Conservation (phyloP, 2,329 filamentous ascomycete species). For the Aureobasidium namibiae region DNA sequence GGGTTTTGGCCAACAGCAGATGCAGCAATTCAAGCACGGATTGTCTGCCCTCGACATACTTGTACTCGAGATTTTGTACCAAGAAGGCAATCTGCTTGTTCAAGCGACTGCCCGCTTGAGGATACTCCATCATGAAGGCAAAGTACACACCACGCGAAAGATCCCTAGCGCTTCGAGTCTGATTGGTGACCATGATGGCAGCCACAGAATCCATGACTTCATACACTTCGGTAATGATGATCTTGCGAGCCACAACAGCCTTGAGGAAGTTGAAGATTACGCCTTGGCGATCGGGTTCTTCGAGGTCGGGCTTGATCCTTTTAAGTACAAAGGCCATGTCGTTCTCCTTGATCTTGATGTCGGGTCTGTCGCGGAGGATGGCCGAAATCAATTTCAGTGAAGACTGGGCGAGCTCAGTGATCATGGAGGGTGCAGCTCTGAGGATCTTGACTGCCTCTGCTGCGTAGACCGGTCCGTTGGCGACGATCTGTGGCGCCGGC, state of each 20-base stretch:
- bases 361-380: constrained; percentile 71
- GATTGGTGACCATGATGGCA: constrained; percentile 91
- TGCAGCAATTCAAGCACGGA: constrained; percentile 91
- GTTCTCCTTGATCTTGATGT: constrained; percentile 67
- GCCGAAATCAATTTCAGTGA: constrained; percentile 82
- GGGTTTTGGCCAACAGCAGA: constrained; percentile 75
- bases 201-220: constrained; percentile 85
- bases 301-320: constrained; percentile 78
- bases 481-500: constrained; percentile 61
- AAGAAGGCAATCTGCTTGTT: constrained; percentile 83
- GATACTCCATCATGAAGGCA: constrained; percentile 90
- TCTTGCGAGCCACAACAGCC: constrained; percentile 73
- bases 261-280: constrained; percentile 92
- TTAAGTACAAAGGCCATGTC: constrained; percentile 76
- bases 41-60: constrained; percentile 77
- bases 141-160: constrained; percentile 83
- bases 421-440: constrained; percentile 67
- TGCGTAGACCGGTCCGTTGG: constrained; percentile 67
- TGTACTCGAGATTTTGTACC: constrained; percentile 82
- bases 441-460: constrained; percentile 78
- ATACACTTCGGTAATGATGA: constrained; percentile 82
- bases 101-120: constrained; percentile 83
- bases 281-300: constrained; percentile 85
- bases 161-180: constrained; percentile 79
- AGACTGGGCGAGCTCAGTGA: constrained; percentile 76